These are phyloP conservation scores for Blastobotrys peoriensis DNA, from an alignment of 805 yeast genomes.

Conservation along the genomic window DNA sequence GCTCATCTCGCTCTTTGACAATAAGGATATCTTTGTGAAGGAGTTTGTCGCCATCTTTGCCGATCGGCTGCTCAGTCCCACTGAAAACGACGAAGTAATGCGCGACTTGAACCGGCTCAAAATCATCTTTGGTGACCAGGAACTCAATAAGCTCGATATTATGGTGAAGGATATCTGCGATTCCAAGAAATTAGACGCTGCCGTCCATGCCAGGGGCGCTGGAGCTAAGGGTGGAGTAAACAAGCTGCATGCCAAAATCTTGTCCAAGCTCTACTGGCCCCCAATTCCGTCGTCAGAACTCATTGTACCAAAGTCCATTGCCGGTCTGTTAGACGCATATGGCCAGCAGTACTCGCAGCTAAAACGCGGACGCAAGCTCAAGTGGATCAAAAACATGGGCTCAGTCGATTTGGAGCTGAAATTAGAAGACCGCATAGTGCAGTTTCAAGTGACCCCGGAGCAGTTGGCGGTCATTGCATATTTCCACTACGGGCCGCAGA, in stretches of 20 bases:
- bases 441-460: constrained; percentile 55
- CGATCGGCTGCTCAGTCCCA: constrained; percentile 40
- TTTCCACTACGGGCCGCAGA: constrained; percentile 34
- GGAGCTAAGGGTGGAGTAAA: neutral
- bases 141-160: constrained; percentile 66
- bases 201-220: constrained; percentile 31
- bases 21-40: constrained; percentile 56
- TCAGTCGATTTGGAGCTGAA: constrained; percentile 53
- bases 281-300: constrained; percentile 39
- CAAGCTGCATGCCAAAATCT: constrained; percentile 48
- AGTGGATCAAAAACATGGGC: constrained; percentile 55
- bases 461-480: constrained; percentile 57
- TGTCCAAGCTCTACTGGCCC: constrained; percentile 85
- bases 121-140: constrained; percentile 57
- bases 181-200: constrained; percentile 43
- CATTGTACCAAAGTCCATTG: constrained; percentile 43
- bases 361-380: constrained; percentile 55
- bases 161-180: constrained; percentile 71
- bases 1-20: constrained; percentile 64
- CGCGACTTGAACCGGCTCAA: constrained; percentile 50
- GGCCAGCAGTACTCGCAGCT: constrained; percentile 36
- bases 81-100: constrained; percentile 29
- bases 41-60: constrained; percentile 63
- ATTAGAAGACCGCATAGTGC: constrained; percentile 40
- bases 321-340: constrained; percentile 35